Base-by-base conservation (phyloP, 495 filamentous ascomycete species). In the Aspergillus incahuasiensis region DNA sequence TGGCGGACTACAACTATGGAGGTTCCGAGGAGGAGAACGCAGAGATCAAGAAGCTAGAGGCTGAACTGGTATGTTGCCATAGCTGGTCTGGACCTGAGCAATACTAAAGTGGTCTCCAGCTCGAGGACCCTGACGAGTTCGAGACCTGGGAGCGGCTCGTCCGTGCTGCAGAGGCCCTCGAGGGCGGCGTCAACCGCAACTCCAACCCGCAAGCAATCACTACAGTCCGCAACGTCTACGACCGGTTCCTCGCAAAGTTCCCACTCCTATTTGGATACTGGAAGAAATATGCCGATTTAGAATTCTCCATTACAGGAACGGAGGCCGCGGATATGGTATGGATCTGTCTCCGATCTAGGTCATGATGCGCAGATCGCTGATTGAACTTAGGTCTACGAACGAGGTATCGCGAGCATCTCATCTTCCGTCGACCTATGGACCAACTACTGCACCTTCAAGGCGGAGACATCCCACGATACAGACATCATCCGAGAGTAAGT, bases 401-500 rank as follows among this genome's bases (percentile, higher is more conserved):
- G 94, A 62, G 94, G 95, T 49, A 85, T 96, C 56, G 92, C 94
- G 3, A 95, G 91, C 67, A 91, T 97, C 66, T 85, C 87, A 7
- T 90, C 86, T 55, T 97, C 91, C 2, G 92, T 97, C 57, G 94
- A 97, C 64, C 80, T 97, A 32, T 99, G 94, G 94, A 87, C 90
- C 38, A 91, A 92, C 60, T 99, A 97, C 76, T 97, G 92, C 77
- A 79, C 82, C 59, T 97, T 97, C 82, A 99, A 99, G 71, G 89
- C 91, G 69, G 91, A 97, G 60, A 97, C 95, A 45, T 92, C 87
- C 62, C 94, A 99, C 77, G 91, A 95, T 62, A 78, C 88, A 55
- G 89, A 96, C 64, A 82, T 92, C 69, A 96, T 97, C 76, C 87
- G 95, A 96, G 94, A 97, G 94, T 98, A 96, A 97, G 94, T 97